phyloP scores from a whole-genome alignment of 1,139 yeast genomes.

The Suhomyces ambrosiae region DNA sequence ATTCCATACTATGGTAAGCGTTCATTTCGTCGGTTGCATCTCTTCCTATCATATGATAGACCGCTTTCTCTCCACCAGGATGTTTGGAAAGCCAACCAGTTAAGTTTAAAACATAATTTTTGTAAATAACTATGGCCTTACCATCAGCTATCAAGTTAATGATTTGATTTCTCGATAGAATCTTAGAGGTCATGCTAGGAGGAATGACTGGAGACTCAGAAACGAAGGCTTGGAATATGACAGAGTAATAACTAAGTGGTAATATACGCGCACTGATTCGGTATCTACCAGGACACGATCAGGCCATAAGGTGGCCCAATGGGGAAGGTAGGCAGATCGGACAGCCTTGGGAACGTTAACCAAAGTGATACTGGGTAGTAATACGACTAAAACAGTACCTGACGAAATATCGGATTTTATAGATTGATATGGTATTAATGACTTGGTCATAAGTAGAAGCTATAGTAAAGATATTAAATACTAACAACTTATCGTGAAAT shows the following conservation, averaged over 20 bases:
- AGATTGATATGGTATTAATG: too few species aligned
- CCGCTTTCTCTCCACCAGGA: conserved; percentile 90
- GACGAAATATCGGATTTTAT: too few species aligned
- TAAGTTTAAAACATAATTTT: conserved; percentile 60
- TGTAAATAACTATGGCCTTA: conserved; percentile 67
- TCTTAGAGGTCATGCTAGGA: conserved; percentile 5
- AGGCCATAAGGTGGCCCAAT: not conserved
- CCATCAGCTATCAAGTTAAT: conserved; percentile 63
- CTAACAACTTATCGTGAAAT: too few species aligned
- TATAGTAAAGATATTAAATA: too few species aligned
- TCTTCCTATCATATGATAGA: conserved; percentile 80
- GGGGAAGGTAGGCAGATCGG: not conserved
- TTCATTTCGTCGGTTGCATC: conserved; percentile 92
- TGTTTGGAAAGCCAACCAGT: conserved; percentile 72
- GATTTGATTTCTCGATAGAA: conserved; percentile 27
- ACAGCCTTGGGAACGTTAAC: too few species aligned
- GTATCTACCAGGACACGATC: not conserved
- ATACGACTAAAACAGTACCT: too few species aligned
- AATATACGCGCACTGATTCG: conserved; percentile 1
- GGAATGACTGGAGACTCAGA: not conserved
- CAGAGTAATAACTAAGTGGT: too few species aligned
- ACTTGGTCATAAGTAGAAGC: too few species aligned
- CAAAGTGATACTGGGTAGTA: too few species aligned
- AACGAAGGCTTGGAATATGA: too few species aligned
- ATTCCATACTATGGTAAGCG: conserved; percentile 70